phyloP scores from a whole-genome alignment of 208 protist species.

The Wallacemonas rigidus region DNA sequence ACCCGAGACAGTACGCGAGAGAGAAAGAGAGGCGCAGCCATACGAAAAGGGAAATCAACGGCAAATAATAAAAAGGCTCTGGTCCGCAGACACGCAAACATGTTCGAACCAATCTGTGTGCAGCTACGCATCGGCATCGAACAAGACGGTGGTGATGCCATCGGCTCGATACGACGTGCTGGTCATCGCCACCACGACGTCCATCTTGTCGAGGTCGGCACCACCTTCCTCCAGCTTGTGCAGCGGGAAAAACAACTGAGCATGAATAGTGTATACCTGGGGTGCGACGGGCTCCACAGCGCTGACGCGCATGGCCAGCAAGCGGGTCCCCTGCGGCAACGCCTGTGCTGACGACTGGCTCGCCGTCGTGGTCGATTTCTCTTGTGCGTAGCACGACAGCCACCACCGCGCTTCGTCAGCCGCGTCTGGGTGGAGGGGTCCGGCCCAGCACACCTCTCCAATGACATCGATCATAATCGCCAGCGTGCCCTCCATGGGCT shows the following conservation, averaged over 20 bases:
- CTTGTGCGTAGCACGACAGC: conserved; percentile 29
- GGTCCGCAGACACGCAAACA: no score
- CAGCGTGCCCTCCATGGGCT: conserved; percentile 34
- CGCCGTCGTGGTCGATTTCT: neutral
- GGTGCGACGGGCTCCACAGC: neutral
- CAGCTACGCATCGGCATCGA: conserved; percentile 18
- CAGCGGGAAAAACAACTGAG: conserved; percentile 32
- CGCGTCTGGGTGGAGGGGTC: neutral
- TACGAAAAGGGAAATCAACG: conserved; percentile 1
- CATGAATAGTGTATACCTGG: conserved; percentile 9
- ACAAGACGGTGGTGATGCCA: conserved; percentile 24
- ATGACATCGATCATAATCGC: conserved; percentile 47
- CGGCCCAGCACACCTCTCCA: conserved; percentile 38
- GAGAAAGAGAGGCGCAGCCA: neutral
- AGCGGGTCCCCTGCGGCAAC: conserved; percentile 12
- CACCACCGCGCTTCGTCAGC: conserved; percentile 23
- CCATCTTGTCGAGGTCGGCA: conserved; percentile 36
- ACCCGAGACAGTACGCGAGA: neutral
- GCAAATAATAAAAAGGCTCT: neutral
- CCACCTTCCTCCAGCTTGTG: conserved; percentile 27
- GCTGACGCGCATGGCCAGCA: conserved; percentile 36
- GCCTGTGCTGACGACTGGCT: neutral
- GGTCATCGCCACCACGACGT: conserved; percentile 35
- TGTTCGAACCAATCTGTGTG: no score
- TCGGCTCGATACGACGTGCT: conserved; percentile 37